Base-by-base conservation (phyloP, 2,329 filamentous ascomycete species). In the Pseudopyricularia cyperi region DNA sequence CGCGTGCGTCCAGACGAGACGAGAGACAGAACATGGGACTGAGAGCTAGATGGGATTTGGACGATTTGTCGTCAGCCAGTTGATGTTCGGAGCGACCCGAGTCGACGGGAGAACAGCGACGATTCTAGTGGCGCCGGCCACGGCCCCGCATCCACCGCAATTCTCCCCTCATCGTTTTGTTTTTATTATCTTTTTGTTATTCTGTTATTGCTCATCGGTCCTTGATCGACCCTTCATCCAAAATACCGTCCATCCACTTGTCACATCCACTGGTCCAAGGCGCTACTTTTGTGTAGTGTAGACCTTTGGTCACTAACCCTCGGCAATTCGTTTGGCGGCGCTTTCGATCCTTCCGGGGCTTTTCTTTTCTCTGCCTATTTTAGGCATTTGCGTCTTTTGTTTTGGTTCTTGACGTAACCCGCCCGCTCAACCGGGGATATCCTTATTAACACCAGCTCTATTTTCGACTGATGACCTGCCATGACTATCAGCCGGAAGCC, bases 401-500 rank as follows among this genome's bases (percentile, higher is more conserved):
- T 44, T 24, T 4, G n/a, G 24, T 44, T 44, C 17, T 44, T 44
- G 24, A 24, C 39, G 39, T 44, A 5, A 14, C 24, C 37, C 22
- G 19, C 39, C 17, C 39, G 24, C 14, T 19, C 17, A 19, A 12
- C 19, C 17, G 9, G 14, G 12, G 11, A 7, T 24, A 14, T 26
- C 24, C 2, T 37, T 37, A 15, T 4, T n/a, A 19, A 6, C 39
- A 24, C 24, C 5, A n/a, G 12, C 17, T 44, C 22, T 26, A 9
- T 24, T 44, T 22, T 5, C 11, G 12, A 44, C 12, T 19, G 6
- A 14, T 22, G 17, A 44, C 11, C 24, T 44, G 63, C 61, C 57
- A 66, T 68, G 63, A 62, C 59, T 58, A 60, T 61, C 57, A 59
- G 60, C 55, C 19, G 17, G 24, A 59, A 59, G 56, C 57, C 55